These are phyloP conservation scores for Heterobasidion parviporum DNA, from an alignment of 1,284 basidiomycete genomes.

Conservation along the genomic window DNA sequence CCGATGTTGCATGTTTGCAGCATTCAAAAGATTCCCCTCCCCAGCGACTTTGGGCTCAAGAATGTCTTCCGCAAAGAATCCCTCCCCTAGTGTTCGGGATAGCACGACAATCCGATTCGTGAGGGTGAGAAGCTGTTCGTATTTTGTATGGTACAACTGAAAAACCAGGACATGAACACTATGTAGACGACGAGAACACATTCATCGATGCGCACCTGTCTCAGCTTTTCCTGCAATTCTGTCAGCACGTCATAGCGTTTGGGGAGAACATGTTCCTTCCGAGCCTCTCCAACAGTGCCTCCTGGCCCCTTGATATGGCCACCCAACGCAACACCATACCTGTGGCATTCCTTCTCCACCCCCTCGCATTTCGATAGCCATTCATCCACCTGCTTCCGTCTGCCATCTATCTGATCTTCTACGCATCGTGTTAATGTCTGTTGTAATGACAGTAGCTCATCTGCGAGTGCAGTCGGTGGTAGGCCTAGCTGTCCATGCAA, in stretches of 20 bases:
- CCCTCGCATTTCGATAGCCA: slow-evolving; percentile 59
- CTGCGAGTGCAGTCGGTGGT: slow-evolving; percentile 63
- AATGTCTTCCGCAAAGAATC: slow-evolving; percentile 53
- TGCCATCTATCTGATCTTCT: slow-evolving; percentile 55
- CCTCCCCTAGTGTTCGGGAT: slow-evolving; percentile 49
- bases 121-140: slow-evolving; percentile 64
- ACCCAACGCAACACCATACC: slow-evolving; percentile 61
- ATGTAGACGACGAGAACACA: background rate
- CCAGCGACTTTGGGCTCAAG: slow-evolving; percentile 36
- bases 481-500: slow-evolving; percentile 65
- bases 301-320: slow-evolving; percentile 50
- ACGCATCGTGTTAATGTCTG: slow-evolving; percentile 61
- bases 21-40: slow-evolving; percentile 19
- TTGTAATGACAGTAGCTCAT: slow-evolving; percentile 61
- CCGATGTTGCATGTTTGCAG: slow-evolving; percentile 25
- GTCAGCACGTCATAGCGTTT: slow-evolving; percentile 56
- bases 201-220: slow-evolving; percentile 45
- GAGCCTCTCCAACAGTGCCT: slow-evolving; percentile 49
- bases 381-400: slow-evolving; percentile 60
- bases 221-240: slow-evolving; percentile 63
- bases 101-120: slow-evolving; percentile 53
- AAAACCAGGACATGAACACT: background rate
- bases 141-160: slow-evolving; percentile 70
- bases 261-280: slow-evolving; percentile 53
- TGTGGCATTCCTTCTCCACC: slow-evolving; percentile 54